Conservation (phyloP, 2,329 filamentous ascomycete species). For the Fusarium sacchari region DNA sequence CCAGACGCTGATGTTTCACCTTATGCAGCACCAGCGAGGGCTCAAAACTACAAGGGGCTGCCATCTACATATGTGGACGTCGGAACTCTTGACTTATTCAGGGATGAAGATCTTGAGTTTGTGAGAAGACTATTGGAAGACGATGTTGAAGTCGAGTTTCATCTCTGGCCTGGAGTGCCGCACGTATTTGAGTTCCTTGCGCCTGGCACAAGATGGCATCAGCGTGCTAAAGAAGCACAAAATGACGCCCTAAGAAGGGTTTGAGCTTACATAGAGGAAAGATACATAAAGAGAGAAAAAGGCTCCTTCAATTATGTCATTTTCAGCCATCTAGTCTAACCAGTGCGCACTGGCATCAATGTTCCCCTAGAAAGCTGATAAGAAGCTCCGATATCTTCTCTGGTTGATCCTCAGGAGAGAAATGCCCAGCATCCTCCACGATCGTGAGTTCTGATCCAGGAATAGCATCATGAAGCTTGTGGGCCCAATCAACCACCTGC, state of each 20-base stretch:
- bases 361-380: conserved; percentile 11
- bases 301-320: background rate
- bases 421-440: conserved; percentile 45
- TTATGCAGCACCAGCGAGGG: conserved; percentile 35
- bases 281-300: background rate
- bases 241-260: conserved; percentile 20
- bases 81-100: conserved; percentile 33
- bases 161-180: conserved; percentile 36
- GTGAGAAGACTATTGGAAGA: conserved; percentile 31
- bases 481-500: conserved; percentile 47
- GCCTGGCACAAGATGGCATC: conserved; percentile 26
- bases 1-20: conserved; percentile 18
- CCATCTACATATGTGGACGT: conserved; percentile 34
- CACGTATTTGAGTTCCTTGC: conserved; percentile 36
- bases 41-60: conserved; percentile 11
- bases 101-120: conserved; percentile 32
- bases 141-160: conserved; percentile 38
- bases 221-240: conserved; percentile 14
- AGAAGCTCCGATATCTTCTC: conserved; percentile 30
- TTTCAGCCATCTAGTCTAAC: background rate
- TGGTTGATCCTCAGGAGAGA: conserved; percentile 46
- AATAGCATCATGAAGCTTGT: conserved; percentile 45
- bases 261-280: background rate
- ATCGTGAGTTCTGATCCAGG: conserved; percentile 44
- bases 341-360: background rate